Evolutionary conservation across 78 protist genomes (phyloP).

Genomic region (Protostelium mycophagum): DNA sequence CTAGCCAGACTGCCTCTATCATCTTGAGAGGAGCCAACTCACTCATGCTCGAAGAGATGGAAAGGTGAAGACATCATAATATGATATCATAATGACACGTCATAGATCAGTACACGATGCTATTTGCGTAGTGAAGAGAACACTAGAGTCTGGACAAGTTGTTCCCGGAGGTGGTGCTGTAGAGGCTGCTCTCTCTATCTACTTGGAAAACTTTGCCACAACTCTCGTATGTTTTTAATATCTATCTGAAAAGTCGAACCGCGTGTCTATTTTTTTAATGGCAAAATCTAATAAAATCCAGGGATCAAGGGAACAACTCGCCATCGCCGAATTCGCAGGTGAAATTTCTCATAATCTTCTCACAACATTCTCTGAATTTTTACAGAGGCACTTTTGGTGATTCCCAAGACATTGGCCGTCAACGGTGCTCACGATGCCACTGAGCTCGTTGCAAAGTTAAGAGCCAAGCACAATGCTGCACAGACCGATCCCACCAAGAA

Average conservation of each 20-base stretch:
- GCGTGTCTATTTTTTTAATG: conserved; percentile 9
- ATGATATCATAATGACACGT: not conserved
- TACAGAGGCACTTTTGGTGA: conserved; percentile 95
- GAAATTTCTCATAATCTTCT: too few species aligned
- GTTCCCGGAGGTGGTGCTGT: conserved; percentile 97
- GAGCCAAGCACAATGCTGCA: conserved; percentile 90
- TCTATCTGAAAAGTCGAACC: too few species aligned
- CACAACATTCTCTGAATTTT: too few species aligned
- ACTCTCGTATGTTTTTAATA: conserved; percentile 44
- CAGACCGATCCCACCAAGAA: conserved; percentile 76
- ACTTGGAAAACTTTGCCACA: conserved; percentile 92
- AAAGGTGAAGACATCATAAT: conserved; percentile 70
- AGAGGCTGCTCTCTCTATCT: conserved; percentile 95
- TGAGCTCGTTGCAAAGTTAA: conserved; percentile 93
- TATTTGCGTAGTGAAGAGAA: conserved; percentile 93
- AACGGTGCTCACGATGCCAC: conserved; percentile 98
- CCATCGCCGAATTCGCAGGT: conserved; percentile 96
- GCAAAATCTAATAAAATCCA: not conserved
- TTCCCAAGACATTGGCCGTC: conserved; percentile 95
- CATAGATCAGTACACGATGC: conserved; percentile 95
- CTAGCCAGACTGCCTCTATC: conserved; percentile 75
- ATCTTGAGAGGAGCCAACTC: conserved; percentile 95
- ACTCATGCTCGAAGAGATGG: conserved; percentile 91
- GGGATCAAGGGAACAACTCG: conserved; percentile 96
- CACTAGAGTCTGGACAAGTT: conserved; percentile 83